Evolutionary conservation across 768 basidiomycete genomes (phyloP).

Genomic region (Hemileccinum rubropunctum): DNA sequence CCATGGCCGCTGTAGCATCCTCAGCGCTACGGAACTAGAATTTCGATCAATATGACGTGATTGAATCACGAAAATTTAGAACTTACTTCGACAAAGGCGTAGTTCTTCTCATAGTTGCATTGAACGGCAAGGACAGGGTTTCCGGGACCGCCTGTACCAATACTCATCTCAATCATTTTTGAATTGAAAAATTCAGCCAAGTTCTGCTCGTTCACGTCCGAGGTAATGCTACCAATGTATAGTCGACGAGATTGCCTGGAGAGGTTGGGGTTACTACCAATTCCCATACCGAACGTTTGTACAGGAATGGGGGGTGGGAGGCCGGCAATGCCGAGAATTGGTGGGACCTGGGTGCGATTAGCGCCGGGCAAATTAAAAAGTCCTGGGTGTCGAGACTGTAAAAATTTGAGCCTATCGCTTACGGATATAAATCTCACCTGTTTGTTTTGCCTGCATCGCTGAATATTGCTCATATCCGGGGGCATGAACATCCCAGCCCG

Average conservation of each 20-base stretch:
- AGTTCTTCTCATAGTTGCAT: slow-evolving; percentile 98
- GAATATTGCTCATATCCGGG: slow-evolving; percentile 94
- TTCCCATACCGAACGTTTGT: slow-evolving; percentile 82
- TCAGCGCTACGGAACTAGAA: slow-evolving; percentile 94
- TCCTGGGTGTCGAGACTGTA: slow-evolving; percentile 45
- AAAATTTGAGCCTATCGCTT: slow-evolving; percentile 1
- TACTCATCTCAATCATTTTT: slow-evolving; percentile 91
- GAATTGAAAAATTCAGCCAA: slow-evolving; percentile 92
- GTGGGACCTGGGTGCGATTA: slow-evolving; percentile 84
- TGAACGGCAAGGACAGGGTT: slow-evolving; percentile 93
- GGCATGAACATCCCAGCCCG: slow-evolving; percentile 95
- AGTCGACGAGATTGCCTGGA: slow-evolving; percentile 92
- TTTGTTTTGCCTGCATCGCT: slow-evolving; percentile 97
- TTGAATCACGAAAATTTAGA: not conserved
- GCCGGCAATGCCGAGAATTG: slow-evolving; percentile 78
- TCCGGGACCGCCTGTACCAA: slow-evolving; percentile 80
- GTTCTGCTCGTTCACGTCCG: slow-evolving; percentile 91
- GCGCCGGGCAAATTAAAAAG: slow-evolving; percentile 96
- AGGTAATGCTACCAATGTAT: slow-evolving; percentile 96
- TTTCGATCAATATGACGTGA: slow-evolving; percentile 7
- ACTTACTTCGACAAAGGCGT: slow-evolving; percentile 94
- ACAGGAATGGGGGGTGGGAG: slow-evolving; percentile 82
- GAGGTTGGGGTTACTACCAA: slow-evolving; percentile 82
- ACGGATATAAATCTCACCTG: slow-evolving; percentile 51
- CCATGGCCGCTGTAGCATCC: slow-evolving; percentile 95